Percentiles rank a stretch among this genome's conserved stretches.
phyloP scores from a whole-genome alignment of 2,329 filamentous ascomycete species.

The Calycina marina region DNA sequence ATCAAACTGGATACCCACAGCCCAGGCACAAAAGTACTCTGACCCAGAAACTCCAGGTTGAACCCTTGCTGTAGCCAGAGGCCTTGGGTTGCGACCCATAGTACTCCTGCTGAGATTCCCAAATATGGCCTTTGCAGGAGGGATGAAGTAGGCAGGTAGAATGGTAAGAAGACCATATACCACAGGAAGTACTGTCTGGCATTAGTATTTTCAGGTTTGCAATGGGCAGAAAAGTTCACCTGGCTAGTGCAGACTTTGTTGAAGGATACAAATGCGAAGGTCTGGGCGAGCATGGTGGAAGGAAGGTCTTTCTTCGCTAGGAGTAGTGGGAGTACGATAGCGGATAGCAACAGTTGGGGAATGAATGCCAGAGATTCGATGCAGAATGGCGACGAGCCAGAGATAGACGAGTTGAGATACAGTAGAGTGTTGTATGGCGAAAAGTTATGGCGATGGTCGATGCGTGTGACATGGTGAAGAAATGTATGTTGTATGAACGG shows the following conservation, averaged over 20 bases:
- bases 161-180: slow-evolving; percentile 88
- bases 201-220: neutral
- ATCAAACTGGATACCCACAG: slow-evolving; percentile 60
- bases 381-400: slow-evolving; percentile 23
- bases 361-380: slow-evolving; percentile 76
- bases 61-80: slow-evolving; percentile 66
- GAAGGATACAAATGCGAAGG: slow-evolving; percentile 91
- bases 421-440: slow-evolving; percentile 88
- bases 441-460: slow-evolving; percentile 97
- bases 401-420: slow-evolving; percentile 63
- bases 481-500: slow-evolving; percentile 84
- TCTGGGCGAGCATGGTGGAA: slow-evolving; percentile 81
- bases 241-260: slow-evolving; percentile 99
- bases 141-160: slow-evolving; percentile 73
- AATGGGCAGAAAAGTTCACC: slow-evolving; percentile 34
- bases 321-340: slow-evolving; percentile 58
- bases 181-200: slow-evolving; percentile 80
- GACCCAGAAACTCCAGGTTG: slow-evolving; percentile 63
- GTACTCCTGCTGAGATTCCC: slow-evolving; percentile 47
- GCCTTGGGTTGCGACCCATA: slow-evolving; percentile 68
- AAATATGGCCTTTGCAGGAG: slow-evolving; percentile 44
- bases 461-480: slow-evolving; percentile 79
- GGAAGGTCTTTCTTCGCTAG: slow-evolving; percentile 72
- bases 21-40: slow-evolving; percentile 72
- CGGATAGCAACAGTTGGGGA: slow-evolving; percentile 72